Conservation (phyloP, 2,329 filamentous ascomycete genomes). For the Cladosporium sp. region DNA sequence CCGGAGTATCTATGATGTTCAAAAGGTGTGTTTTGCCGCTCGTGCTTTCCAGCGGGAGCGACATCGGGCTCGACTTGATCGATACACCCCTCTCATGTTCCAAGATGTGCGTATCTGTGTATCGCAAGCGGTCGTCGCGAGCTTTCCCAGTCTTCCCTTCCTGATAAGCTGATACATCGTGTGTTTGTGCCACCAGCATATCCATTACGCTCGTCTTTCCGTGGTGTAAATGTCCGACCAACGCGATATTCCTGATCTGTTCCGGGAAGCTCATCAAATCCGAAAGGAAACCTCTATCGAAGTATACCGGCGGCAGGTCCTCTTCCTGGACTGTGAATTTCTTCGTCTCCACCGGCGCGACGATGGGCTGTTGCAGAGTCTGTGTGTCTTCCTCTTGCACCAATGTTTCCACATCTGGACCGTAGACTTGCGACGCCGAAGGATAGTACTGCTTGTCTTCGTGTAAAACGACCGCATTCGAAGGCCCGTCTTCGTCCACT, state of each 20-base stretch:
- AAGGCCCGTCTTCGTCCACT: slow-evolving; percentile 80
- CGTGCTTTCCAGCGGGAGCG: slow-evolving; percentile 76
- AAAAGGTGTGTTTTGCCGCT: slow-evolving; percentile 91
- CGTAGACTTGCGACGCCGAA: slow-evolving; percentile 93
- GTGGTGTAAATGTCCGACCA: slow-evolving; percentile 91
- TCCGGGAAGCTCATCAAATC: slow-evolving; percentile 95
- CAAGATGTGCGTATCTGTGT: slow-evolving; percentile 85
- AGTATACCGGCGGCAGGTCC: slow-evolving; percentile 81
- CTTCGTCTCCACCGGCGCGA: slow-evolving; percentile 87
- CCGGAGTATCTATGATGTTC: slow-evolving; percentile 92
- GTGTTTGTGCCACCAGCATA: slow-evolving; percentile 93
- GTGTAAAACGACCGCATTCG: slow-evolving; percentile 94
- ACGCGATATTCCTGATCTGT: slow-evolving; percentile 84
- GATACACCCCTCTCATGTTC: slow-evolving; percentile 87
- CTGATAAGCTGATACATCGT: slow-evolving; percentile 72
- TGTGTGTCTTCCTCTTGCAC: slow-evolving; percentile 98
- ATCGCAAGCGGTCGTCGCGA: slow-evolving; percentile 82
- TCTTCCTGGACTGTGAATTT: slow-evolving; percentile 92
- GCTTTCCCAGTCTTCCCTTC: slow-evolving; percentile 76
- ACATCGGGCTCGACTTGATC: slow-evolving; percentile 92
- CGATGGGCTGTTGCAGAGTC: slow-evolving; percentile 83
- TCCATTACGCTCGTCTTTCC: slow-evolving; percentile 98
- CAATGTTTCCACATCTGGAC: slow-evolving; percentile 85
- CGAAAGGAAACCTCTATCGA: slow-evolving; percentile 85
- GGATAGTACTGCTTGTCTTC: slow-evolving; percentile 99